These are phyloP conservation scores for Alternaria dauci DNA, from an alignment of 2,329 filamentous ascomycete species.

Conservation along the genomic window DNA sequence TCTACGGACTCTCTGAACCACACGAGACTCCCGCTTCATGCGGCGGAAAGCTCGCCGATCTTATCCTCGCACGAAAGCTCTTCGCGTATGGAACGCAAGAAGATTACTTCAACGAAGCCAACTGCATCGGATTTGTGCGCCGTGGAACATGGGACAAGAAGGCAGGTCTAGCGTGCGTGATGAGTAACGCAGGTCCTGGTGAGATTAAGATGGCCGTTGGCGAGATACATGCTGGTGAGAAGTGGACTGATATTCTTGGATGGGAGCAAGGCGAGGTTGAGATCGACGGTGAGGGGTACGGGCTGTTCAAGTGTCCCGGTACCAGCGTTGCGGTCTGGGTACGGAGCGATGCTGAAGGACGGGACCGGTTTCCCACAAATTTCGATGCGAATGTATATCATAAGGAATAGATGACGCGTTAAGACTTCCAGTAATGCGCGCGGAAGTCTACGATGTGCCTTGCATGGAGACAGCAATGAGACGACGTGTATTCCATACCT, in stretches of 20 bases:
- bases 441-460: not conserved
- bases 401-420: slow-evolving; percentile 25
- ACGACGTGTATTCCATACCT: not conserved
- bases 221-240: slow-evolving; percentile 63
- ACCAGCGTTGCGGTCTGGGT: slow-evolving; percentile 70
- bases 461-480: not conserved
- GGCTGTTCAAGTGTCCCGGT: slow-evolving; percentile 59
- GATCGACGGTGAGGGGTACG: slow-evolving; percentile 68
- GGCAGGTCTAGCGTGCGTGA: slow-evolving; percentile 58
- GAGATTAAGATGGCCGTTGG: slow-evolving; percentile 70
- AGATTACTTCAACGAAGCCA: slow-evolving; percentile 68
- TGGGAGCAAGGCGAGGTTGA: slow-evolving; percentile 63
- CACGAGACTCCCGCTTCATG: slow-evolving; percentile 62
- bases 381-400: slow-evolving; percentile 49
- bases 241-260: slow-evolving; percentile 70
- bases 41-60: slow-evolving; percentile 63
- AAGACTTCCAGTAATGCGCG: not conserved
- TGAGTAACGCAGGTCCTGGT: slow-evolving; percentile 57
- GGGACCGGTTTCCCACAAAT: slow-evolving; percentile 45
- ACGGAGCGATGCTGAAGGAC: slow-evolving; percentile 61
- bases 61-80: slow-evolving; percentile 69
- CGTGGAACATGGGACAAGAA: slow-evolving; percentile 61
- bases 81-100: slow-evolving; percentile 72
- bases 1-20: slow-evolving; percentile 70
- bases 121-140: slow-evolving; percentile 69